Percentiles rank a stretch among this genome's conserved stretches.
These are phyloP conservation scores for Taphrina sp. DNA, from an alignment of 1,139 yeast genomes.

Conservation along the genomic window DNA sequence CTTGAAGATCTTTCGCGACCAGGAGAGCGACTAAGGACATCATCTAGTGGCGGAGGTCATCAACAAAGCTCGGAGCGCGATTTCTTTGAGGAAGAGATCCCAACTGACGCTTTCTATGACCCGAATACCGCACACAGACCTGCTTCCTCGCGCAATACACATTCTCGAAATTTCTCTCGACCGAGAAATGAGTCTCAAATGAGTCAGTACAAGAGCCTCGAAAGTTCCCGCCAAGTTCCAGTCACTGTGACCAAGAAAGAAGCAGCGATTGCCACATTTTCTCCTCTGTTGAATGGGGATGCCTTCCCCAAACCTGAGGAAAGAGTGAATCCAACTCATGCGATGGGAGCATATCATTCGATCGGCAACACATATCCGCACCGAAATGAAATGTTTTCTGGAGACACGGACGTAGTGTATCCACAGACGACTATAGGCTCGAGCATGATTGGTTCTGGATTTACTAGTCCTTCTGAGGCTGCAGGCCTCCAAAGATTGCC, in stretches of 20 bases:
- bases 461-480: background rate
- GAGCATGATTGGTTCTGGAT: no score
- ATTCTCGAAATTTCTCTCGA: slow-evolving; percentile 15
- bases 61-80: no score
- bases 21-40: no score
- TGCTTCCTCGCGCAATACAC: slow-evolving; percentile 5
- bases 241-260: background rate
- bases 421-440: no score
- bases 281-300: slow-evolving; percentile 19
- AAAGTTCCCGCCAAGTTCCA: no score
- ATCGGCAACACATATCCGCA: no score
- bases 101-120: slow-evolving; percentile 19
- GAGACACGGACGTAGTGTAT: no score
- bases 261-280: slow-evolving; percentile 9
- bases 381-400: no score
- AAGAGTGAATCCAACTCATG: no score
- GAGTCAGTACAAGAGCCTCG: slow-evolving; percentile 2
- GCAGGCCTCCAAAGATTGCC: background rate
- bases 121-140: background rate
- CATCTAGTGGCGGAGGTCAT: no score
- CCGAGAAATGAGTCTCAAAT: slow-evolving; percentile 13
- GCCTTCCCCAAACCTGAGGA: slow-evolving; percentile 19
- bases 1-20: slow-evolving; percentile 1
- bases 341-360: no score
- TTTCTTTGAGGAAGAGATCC: background rate